A percentile compares a stretch with the other conserved stretches of the same genome.
phyloP scores from a whole-genome alignment of 306 rosid species.

The Betula pendula region DNA sequence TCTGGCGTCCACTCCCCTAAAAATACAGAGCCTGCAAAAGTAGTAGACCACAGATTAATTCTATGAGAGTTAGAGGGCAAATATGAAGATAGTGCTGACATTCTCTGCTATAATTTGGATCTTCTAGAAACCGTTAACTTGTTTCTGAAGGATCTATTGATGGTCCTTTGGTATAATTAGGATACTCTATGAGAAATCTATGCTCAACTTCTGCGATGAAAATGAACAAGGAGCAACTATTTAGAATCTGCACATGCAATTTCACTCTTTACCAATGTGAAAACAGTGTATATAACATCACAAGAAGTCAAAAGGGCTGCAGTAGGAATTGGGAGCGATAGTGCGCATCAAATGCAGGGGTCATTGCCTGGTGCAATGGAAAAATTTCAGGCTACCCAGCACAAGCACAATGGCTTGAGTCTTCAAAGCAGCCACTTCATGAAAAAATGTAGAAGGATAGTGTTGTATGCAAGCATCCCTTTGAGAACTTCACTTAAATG shows the following conservation, averaged over 20 bases:
- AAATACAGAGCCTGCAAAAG: conserved; percentile 77
- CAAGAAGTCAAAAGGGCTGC: background rate
- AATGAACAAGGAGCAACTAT: background rate
- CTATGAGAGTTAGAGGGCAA: background rate
- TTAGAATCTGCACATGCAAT: background rate
- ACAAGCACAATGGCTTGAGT: background rate
- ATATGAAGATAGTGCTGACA: background rate
- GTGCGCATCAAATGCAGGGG: background rate
- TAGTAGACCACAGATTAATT: background rate
- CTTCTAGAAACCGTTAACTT: background rate
- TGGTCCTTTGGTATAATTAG: background rate
- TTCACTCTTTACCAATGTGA: background rate
- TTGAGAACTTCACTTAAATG: background rate
- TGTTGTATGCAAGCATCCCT: background rate
- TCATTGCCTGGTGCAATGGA: background rate
- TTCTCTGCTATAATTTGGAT: background rate
- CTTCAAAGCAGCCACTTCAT: background rate
- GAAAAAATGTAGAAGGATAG: background rate
- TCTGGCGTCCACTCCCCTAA: conserved; percentile 97
- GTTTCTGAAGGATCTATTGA: background rate
- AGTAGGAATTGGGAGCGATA: background rate
- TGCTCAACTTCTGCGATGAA: background rate
- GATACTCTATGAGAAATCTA: background rate
- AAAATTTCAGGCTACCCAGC: background rate
- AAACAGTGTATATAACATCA: background rate